These are phyloP conservation scores for Penicillium silybi DNA, from an alignment of 495 filamentous ascomycete species.

Conservation along the genomic window DNA sequence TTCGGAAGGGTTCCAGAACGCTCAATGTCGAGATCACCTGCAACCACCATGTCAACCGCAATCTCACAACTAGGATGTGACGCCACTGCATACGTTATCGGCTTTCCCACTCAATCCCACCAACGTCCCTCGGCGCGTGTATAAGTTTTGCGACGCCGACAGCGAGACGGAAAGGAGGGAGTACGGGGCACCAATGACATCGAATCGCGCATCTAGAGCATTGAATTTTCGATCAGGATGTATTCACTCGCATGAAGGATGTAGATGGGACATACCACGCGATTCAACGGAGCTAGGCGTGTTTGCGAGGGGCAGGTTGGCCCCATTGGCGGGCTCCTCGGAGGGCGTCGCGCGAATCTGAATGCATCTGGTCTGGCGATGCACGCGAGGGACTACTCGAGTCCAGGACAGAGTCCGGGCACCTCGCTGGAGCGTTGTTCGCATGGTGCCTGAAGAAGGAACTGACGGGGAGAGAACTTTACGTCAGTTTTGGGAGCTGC, in stretches of 20 bases:
- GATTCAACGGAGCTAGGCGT: slow-evolving; percentile 40
- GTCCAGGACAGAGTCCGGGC: slow-evolving; percentile 38
- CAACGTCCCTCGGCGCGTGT: slow-evolving; percentile 84
- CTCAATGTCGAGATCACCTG: slow-evolving; percentile 83
- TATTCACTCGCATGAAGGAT: background rate
- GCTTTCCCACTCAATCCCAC: slow-evolving; percentile 85
- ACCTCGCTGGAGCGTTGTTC: slow-evolving; percentile 37
- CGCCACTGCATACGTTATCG: slow-evolving; percentile 65
- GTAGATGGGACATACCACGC: slow-evolving; percentile 26
- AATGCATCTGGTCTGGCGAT: slow-evolving; percentile 35
- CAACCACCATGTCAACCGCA: slow-evolving; percentile 1
- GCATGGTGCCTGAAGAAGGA: slow-evolving; percentile 26
- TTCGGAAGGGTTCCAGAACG: slow-evolving; percentile 73
- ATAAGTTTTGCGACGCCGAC: slow-evolving; percentile 88
- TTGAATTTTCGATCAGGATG: background rate
- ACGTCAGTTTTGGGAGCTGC: slow-evolving; percentile 30
- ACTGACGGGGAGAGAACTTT: slow-evolving; percentile 15
- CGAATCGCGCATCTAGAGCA: slow-evolving; percentile 79
- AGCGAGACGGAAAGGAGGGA: slow-evolving; percentile 90
- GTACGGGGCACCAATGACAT: slow-evolving; percentile 83
- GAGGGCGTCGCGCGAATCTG: slow-evolving; percentile 44
- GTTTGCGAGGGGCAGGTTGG: slow-evolving; percentile 36
- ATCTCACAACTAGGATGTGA: background rate
- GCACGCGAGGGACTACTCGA: slow-evolving; percentile 29
- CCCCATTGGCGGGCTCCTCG: slow-evolving; percentile 35